These are phyloP conservation scores for Taxawa tesnikishii DNA, from an alignment of 2,329 filamentous ascomycete species.

Conservation along the genomic window DNA sequence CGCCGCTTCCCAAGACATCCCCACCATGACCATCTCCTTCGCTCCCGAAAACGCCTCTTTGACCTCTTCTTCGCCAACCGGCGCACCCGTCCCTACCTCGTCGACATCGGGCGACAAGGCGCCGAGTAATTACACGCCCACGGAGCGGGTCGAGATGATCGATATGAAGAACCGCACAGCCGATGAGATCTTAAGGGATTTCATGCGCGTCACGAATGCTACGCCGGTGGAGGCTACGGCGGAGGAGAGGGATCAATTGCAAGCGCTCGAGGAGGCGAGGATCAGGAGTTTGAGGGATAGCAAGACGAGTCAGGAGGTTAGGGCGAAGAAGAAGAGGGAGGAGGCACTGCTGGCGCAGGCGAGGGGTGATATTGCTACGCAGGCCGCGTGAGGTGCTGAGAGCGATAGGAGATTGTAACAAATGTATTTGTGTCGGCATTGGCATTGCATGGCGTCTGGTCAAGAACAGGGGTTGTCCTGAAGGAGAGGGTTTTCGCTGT, in stretches of 20 bases:
- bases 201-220: conserved; percentile 53
- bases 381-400: too few species aligned
- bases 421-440: neutral
- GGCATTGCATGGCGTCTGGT: conserved; percentile 6
- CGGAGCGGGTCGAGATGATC: conserved; percentile 27
- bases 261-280: conserved; percentile 42
- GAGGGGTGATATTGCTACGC: conserved; percentile 31
- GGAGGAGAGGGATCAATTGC: conserved; percentile 48
- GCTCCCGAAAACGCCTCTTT: conserved; percentile 18
- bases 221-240: conserved; percentile 41
- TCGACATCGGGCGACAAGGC: conserved; percentile 17
- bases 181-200: conserved; percentile 48
- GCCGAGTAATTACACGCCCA: conserved; percentile 17
- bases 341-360: conserved; percentile 46
- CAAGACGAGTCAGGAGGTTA: conserved; percentile 37
- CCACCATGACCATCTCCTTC: conserved; percentile 56
- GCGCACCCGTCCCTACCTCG: conserved; percentile 11
- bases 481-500: neutral
- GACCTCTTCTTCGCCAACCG: conserved; percentile 16
- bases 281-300: conserved; percentile 43
- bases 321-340: conserved; percentile 49
- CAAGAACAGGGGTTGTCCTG: conserved; percentile 1
- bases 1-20: conserved; percentile 40
- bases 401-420: too few species aligned
- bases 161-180: conserved; percentile 51